Percentiles rank a stretch among this genome's conserved stretches.
These are phyloP conservation scores for Heliamphora exappendiculata DNA, from an alignment of 148 eudicot genomes.

Conservation along the genomic window DNA sequence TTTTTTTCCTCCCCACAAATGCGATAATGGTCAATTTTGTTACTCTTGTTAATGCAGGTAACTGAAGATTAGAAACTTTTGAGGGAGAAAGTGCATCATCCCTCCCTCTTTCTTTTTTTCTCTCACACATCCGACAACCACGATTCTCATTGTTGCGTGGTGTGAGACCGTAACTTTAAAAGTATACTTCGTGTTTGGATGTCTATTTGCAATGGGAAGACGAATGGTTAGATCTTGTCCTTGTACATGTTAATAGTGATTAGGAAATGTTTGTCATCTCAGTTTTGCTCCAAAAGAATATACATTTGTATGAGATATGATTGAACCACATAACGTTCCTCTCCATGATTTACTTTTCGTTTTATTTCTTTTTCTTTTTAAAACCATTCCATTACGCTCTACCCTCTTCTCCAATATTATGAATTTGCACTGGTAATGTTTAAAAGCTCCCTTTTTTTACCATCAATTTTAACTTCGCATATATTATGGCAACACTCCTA, in stretches of 20 bases:
- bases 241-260: conserved; percentile 53
- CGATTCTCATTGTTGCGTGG: too few species aligned
- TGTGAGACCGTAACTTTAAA: conserved; percentile 15
- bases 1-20: background rate
- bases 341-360: background rate
- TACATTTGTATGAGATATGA: conserved; percentile 38
- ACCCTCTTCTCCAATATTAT: too few species aligned
- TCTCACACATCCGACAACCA: too few species aligned
- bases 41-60: conserved; percentile 39
- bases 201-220: background rate
- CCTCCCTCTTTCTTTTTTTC: too few species aligned
- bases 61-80: conserved; percentile 77
- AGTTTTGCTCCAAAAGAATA: conserved; percentile 43
- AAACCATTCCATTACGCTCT: too few species aligned
- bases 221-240: conserved; percentile 4
- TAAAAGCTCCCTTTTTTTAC: background rate
- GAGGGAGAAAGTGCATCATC: conserved; percentile 71
- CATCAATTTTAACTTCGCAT: background rate
- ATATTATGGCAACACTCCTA: background rate
- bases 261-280: conserved; percentile 72
- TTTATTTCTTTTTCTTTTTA: background rate
- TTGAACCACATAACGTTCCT: background rate
- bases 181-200: background rate
- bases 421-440: too few species aligned
- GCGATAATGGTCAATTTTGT: conserved; percentile 11